A percentile compares a stretch with the other conserved stretches of the same genome.
phyloP scores from a whole-genome alignment of 1,284 basidiomycete species.

The Naganishia sp. region DNA sequence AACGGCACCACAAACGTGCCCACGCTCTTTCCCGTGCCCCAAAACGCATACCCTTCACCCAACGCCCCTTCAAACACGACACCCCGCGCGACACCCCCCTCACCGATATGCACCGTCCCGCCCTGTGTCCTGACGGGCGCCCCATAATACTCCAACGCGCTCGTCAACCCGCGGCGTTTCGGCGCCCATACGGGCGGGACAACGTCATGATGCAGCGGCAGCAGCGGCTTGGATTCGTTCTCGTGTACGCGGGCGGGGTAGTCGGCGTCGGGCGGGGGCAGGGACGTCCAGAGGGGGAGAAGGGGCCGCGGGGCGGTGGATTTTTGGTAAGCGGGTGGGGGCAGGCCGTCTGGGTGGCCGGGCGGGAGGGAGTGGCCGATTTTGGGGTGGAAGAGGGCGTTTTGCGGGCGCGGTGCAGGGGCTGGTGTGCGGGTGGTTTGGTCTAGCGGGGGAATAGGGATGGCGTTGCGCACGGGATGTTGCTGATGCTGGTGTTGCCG shows the following conservation, averaged over 20 bases:
- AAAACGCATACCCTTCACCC: constrained; percentile 38
- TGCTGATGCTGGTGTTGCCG: neutral
- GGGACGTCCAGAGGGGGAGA: neutral
- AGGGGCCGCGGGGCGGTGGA: neutral
- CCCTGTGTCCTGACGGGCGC: constrained; percentile 42
- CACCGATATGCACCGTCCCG: constrained; percentile 44
- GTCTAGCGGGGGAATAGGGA: neutral
- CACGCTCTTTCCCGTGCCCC: constrained; percentile 39
- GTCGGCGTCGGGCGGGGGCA: neutral
- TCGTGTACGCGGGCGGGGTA: constrained; percentile 6
- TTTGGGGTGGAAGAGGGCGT: constrained; percentile 17
- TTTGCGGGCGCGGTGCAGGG: neutral
- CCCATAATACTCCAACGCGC: constrained; percentile 43
- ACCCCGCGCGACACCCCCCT: constrained; percentile 44
- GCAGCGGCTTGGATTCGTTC: neutral
- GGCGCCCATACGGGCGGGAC: constrained; percentile 43
- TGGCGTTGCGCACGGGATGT: neutral
- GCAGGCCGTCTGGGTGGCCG: constrained; percentile 4
- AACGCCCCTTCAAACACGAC: constrained; percentile 47
- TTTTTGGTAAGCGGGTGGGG: neutral
- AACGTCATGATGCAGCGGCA: neutral
- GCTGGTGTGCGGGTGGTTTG: neutral
- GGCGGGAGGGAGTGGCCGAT: constrained; percentile 4
- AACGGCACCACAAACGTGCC: constrained; percentile 47
- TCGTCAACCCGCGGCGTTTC: constrained; percentile 40